Base-by-base conservation (phyloP, 139 green algal genomes). In the Chara braunii region DNA sequence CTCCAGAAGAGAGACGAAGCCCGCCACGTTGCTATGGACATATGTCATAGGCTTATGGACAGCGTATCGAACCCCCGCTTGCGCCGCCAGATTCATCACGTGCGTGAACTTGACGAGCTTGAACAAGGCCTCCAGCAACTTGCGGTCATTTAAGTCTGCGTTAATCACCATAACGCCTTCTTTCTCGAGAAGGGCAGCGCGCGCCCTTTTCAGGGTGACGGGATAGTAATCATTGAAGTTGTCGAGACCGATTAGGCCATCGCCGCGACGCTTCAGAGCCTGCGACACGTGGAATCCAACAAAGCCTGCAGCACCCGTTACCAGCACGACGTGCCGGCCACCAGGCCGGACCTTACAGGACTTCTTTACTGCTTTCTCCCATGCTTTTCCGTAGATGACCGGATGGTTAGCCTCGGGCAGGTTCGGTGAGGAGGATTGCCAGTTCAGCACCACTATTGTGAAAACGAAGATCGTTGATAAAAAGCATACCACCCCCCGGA, bases 151-250 rank as follows among this genome's bases (percentile, higher is more conserved):
- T 0, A 93, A 63, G 69, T 93, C 87, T 3, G 70, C 83, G 3
- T 87, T 64, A 8, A 87, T 77, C 37, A 61, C 52, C 43, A 53
- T 50, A 72, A 74, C 31, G 22, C 62, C 70, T 18, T 30, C 26
- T 12, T 61, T 31, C 3, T 52, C 50, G 9, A 89, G 71, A 4
- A 72, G 37, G 8, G 45, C 8, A 32, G 77, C 57, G 2, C 87
- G 64, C 7, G 78, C 78, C n/a, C 74, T 71, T 69, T 94, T 94
- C 5, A 94, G 69, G 0, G 73, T 64, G 0, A 81, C 62, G 0
- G 75, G 75, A 63, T 94, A 94, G 67, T 91, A 91, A 67, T 86
- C 77, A 51, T 92, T 92, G 70, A 94, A 94, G 70, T 91, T 93
- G 73, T 94, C 87, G 23, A 92, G 37, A 24, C 87, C 87, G 3